These are phyloP conservation scores for Wickerhamiella alocasiicola DNA, from an alignment of 805 yeast species.

Conservation along the genomic window DNA sequence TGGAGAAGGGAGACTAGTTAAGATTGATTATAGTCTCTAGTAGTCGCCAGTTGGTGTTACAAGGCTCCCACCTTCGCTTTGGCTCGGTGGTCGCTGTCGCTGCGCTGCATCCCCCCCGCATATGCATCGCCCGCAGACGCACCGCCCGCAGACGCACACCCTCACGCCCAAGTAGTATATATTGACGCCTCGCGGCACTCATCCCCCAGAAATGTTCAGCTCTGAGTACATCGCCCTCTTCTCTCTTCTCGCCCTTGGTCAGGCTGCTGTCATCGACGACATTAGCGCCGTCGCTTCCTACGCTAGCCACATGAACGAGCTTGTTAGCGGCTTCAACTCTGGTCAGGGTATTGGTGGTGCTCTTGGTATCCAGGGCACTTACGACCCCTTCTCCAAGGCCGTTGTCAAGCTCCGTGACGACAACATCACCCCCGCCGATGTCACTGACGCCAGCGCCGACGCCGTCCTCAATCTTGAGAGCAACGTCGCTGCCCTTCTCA, in stretches of 20 bases:
- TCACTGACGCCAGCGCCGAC: slow-evolving; percentile 11
- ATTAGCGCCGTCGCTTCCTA: slow-evolving; percentile 14
- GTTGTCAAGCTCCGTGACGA: slow-evolving; percentile 11
- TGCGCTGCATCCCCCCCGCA: no score
- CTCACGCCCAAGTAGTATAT: no score
- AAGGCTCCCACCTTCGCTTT: no score
- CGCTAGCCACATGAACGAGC: slow-evolving; percentile 14
- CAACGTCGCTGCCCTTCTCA: slow-evolving; percentile 17
- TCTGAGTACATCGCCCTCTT: slow-evolving; percentile 8
- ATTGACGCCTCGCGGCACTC: no score
- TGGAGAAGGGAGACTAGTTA: no score
- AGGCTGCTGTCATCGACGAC: slow-evolving; percentile 16
- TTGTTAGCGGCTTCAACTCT: slow-evolving; percentile 14
- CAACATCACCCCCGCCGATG: slow-evolving; percentile 11
- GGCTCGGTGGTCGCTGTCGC: no score
- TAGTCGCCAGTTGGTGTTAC: no score
- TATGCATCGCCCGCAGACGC: no score
- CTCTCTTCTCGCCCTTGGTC: slow-evolving; percentile 9
- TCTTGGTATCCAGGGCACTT: slow-evolving; percentile 22
- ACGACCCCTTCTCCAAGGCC: slow-evolving; percentile 11
- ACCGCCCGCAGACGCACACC: no score
- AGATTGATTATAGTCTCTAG: no score
- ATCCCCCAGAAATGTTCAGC: no score
- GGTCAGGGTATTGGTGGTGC: slow-evolving; percentile 23
- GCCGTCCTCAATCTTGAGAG: slow-evolving; percentile 3